phyloP scores from a whole-genome alignment of 352 stramenopile species.

The Phytophthora parvispora region DNA sequence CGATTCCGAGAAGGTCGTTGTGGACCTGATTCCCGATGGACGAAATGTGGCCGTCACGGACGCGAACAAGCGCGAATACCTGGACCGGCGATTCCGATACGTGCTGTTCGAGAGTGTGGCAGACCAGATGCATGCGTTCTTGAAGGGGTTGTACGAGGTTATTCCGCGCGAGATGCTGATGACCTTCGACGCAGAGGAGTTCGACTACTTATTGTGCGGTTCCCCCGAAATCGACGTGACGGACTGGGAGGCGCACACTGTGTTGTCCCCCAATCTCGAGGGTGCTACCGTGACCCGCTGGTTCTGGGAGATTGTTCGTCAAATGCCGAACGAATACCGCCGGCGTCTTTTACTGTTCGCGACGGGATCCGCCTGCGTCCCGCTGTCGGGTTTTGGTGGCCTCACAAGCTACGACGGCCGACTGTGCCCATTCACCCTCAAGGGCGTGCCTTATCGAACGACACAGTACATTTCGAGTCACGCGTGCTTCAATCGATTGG shows the following conservation, averaged over 20 bases:
- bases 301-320: constrained; percentile 98
- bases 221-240: constrained; percentile 96
- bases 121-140: constrained; percentile 65
- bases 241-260: constrained; percentile 95
- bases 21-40: constrained; percentile 60
- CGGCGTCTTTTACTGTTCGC: constrained; percentile 83
- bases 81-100: constrained; percentile 88
- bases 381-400: constrained; percentile 73
- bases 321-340: constrained; percentile 85
- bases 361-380: constrained; percentile 84
- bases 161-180: constrained; percentile 95
- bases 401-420: constrained; percentile 88
- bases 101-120: constrained; percentile 68
- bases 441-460: constrained; percentile 50
- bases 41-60: constrained; percentile 92
- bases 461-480: constrained; percentile 81
- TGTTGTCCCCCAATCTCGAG: constrained; percentile 57
- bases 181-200: constrained; percentile 98
- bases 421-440: constrained; percentile 82
- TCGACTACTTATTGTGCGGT: constrained; percentile 98
- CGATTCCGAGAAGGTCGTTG: constrained; percentile 41
- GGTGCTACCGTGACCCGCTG: constrained; percentile 59
- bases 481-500: constrained; percentile 92
- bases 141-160: constrained; percentile 98
- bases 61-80: constrained; percentile 95